Base-by-base conservation (phyloP, 179 eudicot species). In the Beta lomatogona region DNA sequence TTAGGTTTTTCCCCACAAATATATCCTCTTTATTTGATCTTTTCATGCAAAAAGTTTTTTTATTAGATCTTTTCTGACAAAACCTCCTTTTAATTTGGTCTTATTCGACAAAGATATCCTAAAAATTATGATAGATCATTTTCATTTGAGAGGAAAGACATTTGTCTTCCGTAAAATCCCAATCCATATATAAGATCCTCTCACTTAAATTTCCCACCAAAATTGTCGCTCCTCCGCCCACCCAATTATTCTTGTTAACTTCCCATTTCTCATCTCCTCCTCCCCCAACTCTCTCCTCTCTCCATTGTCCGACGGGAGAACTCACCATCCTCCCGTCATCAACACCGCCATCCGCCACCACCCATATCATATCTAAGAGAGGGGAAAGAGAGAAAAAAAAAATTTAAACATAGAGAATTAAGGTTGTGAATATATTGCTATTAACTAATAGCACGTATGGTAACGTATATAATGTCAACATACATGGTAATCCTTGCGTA, bases 141-240 rank as follows among this genome's bases (percentile, higher is more conserved):
- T 2, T 59, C 18, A 59, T 59, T 18, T 59, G 18, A 22, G 25
- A 59, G 28, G 71, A 46, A 65, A 36, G 46, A 66, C 11, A 46
- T 13, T 66, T 65, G 9, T 31, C 4, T 73, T 71, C 3, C 15
- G n/a, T 2, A 80, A 73, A 50, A 63, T 50, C 31, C 55, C 14
- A 53, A n/a, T 80, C 73, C 31, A 60, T 59, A 73, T 73, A 52
- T n/a, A 82, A 58, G 73, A 71, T 65, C 81, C 85, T 45, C 25
- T 45, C 25, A 25, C 45, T 45, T 50, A 25, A 45, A 31, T 55
- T 83, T 25, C 79, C 82, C 80, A 81, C 87, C 87, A 85, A 85
- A 85, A 77, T 44, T 73, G 14, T 67, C 84, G 82, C 84, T 16
- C 60, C 16, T 84, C 75, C 81, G 22, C 75, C 18, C 31, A 74